Evolutionary conservation across 768 basidiomycete species (phyloP), one percentile per base, ranked within the genome.

Genomic region (Podaxis rugospora): DNA sequence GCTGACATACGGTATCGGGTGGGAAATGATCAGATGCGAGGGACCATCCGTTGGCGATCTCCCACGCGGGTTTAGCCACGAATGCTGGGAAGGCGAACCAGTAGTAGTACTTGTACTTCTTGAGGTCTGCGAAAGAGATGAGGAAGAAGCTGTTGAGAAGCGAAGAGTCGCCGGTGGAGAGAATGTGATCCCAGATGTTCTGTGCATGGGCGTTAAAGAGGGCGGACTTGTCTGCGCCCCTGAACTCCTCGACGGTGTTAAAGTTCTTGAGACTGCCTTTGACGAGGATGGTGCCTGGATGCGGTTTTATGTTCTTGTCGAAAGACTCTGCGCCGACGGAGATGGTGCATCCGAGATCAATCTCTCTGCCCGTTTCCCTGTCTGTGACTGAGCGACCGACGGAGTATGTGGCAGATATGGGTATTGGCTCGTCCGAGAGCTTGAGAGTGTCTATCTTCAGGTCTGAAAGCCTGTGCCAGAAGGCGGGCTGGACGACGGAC

Each of bases 1-100:
- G 36, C 11, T 21, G 32, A 55, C 75, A 35, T 65, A 85, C 87
- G 54, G 75, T 70, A 14, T 78, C 71, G 25, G 70, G 49, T 0
- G 73, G 76, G 59, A 88, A 75, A 55, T 75, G 76, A 2, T 74
- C 76, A 0, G 74, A 71, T 2, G 84, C 88, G 32, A 65, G 56
- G 52, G 69, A 74, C 85, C 90, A 90, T 0, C 87, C 89, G 5
- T 79, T 82, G 36, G 78, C 76, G 65, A 92, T 87, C 76, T 92
- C 88, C 95, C 95, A 98, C 4, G 89, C 85, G 5, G 97, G 95
- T 66, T 92, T 93, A 21, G 91, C 79, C 0, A 89, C 88, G 65
- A 98, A 88, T 0, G 95, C 93, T 1, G 97, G 96, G 72, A 98
- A 97, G 0, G 92, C 90, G 69, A 98, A 98, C 97, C 96, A 99